Evolutionary conservation across 2,329 filamentous ascomycete species (phyloP), one percentile per base, ranked within the genome.

Genomic region (Exophiala sp.): DNA sequence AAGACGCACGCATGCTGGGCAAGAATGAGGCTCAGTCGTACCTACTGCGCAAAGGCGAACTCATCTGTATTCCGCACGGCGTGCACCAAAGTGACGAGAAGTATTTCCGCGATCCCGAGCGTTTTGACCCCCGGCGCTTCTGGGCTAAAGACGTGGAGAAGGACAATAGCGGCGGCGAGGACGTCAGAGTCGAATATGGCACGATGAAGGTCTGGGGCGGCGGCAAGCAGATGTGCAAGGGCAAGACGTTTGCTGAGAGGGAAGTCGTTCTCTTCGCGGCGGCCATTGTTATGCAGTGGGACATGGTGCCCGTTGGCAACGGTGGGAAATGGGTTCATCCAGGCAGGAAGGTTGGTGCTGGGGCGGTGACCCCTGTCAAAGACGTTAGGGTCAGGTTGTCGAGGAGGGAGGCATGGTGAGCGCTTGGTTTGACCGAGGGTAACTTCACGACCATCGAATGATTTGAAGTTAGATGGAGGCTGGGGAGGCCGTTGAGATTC

Each of bases 341-440:
- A 0, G 69, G 67, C 38, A 73, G 75, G 63, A 72, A 65, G 62
- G 74, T 72, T 58, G 76, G 75, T 5, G 76, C 72, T 49, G 76
- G 73, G 2, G 73, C 81, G 11, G 78, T 75, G 61, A 69, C 74
- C 52, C 82, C 82, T 8, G 72, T 67, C 41, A 71, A 71, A 11
- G 78, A 83, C 61, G 68, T 82, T 6, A 74, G 77, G 48, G 82
- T 83, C 3, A 77, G 76, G 65, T 71, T 86, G 48, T 76, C 70
- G 47, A 68, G 73, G 56, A 72, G 69, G 43, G 63, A 56, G 32
- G 52, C 29, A 12, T 56, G 56, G 57, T 62, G 52, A 58, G 24
- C 2, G 24, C 39, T 21, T 14, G 40, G 18, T 12, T 6, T 4
- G 40, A 21, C 3, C 14, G 11, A 43, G 36, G 36, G 4, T 2